Evolutionary conservation across 2,329 filamentous ascomycete genomes (phyloP).

Genomic region (Teratosphaeria zuluensis): DNA sequence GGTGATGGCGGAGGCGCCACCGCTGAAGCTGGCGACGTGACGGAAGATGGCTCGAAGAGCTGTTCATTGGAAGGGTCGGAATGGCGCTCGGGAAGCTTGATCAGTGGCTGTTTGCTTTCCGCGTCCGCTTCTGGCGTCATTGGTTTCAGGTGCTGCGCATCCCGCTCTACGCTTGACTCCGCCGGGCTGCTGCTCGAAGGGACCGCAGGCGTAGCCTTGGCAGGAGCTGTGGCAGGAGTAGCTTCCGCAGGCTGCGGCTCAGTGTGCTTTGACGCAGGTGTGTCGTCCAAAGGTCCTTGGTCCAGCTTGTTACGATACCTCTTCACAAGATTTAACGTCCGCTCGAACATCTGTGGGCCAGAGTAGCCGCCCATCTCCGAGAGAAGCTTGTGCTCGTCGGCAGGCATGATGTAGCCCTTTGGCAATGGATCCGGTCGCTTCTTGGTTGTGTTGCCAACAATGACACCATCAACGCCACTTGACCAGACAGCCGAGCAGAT

Average conservation of each 20-base stretch:
- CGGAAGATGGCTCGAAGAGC: constrained; percentile 1
- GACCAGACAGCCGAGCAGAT: constrained; percentile 77
- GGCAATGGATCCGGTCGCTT: constrained; percentile 63
- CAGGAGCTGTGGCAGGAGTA: not conserved
- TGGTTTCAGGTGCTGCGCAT: constrained; percentile 23
- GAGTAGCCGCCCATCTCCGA: constrained; percentile 81
- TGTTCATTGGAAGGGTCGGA: constrained; percentile 7
- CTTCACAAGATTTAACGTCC: constrained; percentile 67
- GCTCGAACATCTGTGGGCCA: constrained; percentile 77
- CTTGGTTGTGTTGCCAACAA: constrained; percentile 96
- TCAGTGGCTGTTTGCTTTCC: constrained; percentile 20
- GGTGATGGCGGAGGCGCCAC: constrained; percentile 2
- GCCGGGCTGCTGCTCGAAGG: constrained; percentile 1
- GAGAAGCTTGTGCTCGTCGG: constrained; percentile 54
- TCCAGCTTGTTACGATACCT: constrained; percentile 56
- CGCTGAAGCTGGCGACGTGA: not conserved
- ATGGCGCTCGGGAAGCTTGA: constrained; percentile 23
- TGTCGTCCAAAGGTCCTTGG: constrained; percentile 28
- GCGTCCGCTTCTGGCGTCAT: constrained; percentile 16
- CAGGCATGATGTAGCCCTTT: constrained; percentile 52
- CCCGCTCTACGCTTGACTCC: constrained; percentile 20
- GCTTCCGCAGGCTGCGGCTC: constrained; percentile 2
- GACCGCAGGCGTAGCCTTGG: not conserved
- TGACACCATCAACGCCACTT: constrained; percentile 86
- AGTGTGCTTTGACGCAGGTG: not conserved